Evolutionary conservation across 2,329 filamentous ascomycete genomes (phyloP).

Genomic region (Cladosporium sp.): DNA sequence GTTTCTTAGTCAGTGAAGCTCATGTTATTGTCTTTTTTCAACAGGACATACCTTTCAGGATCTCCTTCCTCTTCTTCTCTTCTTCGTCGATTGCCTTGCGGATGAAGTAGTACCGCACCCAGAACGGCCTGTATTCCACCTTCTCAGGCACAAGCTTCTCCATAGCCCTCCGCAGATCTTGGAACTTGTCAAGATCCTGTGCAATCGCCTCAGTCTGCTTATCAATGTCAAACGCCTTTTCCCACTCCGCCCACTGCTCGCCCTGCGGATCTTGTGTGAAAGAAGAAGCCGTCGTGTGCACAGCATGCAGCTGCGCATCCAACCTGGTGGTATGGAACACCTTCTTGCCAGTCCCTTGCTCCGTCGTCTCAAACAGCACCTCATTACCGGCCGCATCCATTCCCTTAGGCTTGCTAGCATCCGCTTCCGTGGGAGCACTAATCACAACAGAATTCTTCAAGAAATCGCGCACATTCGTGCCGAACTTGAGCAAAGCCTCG

Average conservation of each 20-base stretch:
- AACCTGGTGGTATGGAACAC: slow-evolving; percentile 93
- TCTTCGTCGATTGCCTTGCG: slow-evolving; percentile 90
- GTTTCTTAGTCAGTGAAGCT: slow-evolving; percentile 14
- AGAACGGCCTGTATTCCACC: slow-evolving; percentile 86
- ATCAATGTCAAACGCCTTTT: slow-evolving; percentile 70
- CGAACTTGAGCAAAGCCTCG: slow-evolving; percentile 88
- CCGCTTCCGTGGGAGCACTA: slow-evolving; percentile 59
- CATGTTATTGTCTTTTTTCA: neutral
- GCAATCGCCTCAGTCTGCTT: slow-evolving; percentile 80
- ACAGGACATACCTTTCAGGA: slow-evolving; percentile 71
- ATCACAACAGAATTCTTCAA: slow-evolving; percentile 86
- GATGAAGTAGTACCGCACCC: slow-evolving; percentile 93
- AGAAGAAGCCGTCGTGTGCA: slow-evolving; percentile 78
- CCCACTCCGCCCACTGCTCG: slow-evolving; percentile 71
- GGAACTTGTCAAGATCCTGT: slow-evolving; percentile 76
- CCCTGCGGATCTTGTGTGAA: slow-evolving; percentile 76
- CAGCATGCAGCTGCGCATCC: slow-evolving; percentile 92
- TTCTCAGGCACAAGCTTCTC: slow-evolving; percentile 91
- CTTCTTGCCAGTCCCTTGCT: slow-evolving; percentile 76
- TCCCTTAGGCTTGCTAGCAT: slow-evolving; percentile 39
- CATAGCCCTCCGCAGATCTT: slow-evolving; percentile 82
- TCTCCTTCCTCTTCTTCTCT: slow-evolving; percentile 79
- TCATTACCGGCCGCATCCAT: slow-evolving; percentile 38
- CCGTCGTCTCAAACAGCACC: slow-evolving; percentile 90
- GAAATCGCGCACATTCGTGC: slow-evolving; percentile 83